Percentiles rank a stretch among this genome's conserved stretches.
These are phyloP conservation scores for Hypsizygus ulmarius DNA, from an alignment of 1,284 basidiomycete genomes.

Conservation along the genomic window DNA sequence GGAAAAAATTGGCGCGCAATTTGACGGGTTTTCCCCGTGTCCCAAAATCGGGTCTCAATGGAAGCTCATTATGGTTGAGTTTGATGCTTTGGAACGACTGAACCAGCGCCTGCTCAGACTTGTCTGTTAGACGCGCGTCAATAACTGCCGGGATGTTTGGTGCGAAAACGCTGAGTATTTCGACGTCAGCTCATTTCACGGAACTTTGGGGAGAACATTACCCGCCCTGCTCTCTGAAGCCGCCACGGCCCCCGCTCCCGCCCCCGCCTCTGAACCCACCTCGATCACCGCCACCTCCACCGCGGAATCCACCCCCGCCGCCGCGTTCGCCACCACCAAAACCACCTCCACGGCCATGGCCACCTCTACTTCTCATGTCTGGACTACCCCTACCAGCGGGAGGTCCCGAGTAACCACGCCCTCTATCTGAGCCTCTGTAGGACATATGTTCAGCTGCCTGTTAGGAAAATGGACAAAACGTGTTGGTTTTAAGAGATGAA, in stretches of 20 bases:
- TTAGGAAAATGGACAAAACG: background rate
- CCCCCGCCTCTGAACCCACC: conserved; percentile 26
- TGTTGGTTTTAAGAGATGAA: background rate
- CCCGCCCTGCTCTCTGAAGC: conserved; percentile 45
- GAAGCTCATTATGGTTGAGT: conserved; percentile 50
- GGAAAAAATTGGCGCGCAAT: conserved; percentile 75
- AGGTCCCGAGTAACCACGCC: conserved; percentile 30
- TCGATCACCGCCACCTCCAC: conserved; percentile 25
- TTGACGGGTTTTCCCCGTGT: conserved; percentile 55
- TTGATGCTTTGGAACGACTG: conserved; percentile 43
- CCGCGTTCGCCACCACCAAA: conserved; percentile 18
- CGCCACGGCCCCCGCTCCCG: conserved; percentile 8
- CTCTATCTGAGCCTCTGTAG: conserved; percentile 31
- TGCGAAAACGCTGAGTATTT: conserved; percentile 50
- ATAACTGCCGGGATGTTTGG: conserved; percentile 46
- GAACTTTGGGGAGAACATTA: conserved; percentile 27
- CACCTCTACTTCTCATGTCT: conserved; percentile 23
- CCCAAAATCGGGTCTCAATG: conserved; percentile 68
- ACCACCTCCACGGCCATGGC: conserved; percentile 20
- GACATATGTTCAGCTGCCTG: conserved; percentile 22
- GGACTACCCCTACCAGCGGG: conserved; percentile 27
- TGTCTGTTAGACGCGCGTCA: conserved; percentile 57
- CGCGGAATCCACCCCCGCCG: conserved; percentile 25
- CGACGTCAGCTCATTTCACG: conserved; percentile 10
- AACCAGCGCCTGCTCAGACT: conserved; percentile 57